A percentile compares a stretch with the other conserved stretches of the same genome.
phyloP scores from a whole-genome alignment of 2,329 filamentous ascomycete genomes.

The Trematosphaeria pertusa region DNA sequence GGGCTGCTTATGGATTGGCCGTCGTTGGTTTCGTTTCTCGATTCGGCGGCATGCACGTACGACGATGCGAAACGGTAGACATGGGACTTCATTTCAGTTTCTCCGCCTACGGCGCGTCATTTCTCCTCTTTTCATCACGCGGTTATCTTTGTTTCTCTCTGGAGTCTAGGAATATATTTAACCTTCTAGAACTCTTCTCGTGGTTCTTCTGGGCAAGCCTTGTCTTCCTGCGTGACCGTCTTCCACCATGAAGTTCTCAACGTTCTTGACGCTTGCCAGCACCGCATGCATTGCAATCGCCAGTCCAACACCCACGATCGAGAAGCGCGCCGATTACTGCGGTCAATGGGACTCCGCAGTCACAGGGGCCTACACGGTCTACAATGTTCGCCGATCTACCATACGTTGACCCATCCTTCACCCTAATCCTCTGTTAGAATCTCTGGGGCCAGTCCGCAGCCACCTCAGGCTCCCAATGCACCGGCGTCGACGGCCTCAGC shows the following conservation, averaged over 20 bases:
- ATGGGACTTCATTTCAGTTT: neutral
- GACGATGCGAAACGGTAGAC: slow-evolving; percentile 3
- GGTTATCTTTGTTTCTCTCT: neutral
- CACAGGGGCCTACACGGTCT: slow-evolving; percentile 41
- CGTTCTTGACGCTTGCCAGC: slow-evolving; percentile 30
- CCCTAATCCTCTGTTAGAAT: too few relatives aligned
- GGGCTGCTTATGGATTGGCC: too few relatives aligned
- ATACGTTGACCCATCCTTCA: neutral
- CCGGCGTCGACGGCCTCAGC: slow-evolving; percentile 49
- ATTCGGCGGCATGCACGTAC: neutral
- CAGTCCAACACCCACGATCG: slow-evolving; percentile 29
- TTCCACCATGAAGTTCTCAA: slow-evolving; percentile 38
- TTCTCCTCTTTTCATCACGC: neutral
- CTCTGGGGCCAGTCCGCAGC: slow-evolving; percentile 53
- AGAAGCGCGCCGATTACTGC: slow-evolving; percentile 43
- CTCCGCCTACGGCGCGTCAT: neutral
- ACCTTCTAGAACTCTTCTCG: neutral
- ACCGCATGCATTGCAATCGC: slow-evolving; percentile 39
- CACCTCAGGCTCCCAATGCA: slow-evolving; percentile 56
- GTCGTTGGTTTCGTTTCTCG: too few relatives aligned
- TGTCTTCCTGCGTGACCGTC: too few relatives aligned
- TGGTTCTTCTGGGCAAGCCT: too few relatives aligned
- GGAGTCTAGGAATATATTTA: neutral
- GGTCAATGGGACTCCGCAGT: slow-evolving; percentile 39
- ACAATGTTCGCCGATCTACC: slow-evolving; percentile 25